Evolutionary conservation across 2,329 filamentous ascomycete genomes (phyloP), one percentile per base, ranked within the genome.

Genomic region (Fusarium subglutinans): DNA sequence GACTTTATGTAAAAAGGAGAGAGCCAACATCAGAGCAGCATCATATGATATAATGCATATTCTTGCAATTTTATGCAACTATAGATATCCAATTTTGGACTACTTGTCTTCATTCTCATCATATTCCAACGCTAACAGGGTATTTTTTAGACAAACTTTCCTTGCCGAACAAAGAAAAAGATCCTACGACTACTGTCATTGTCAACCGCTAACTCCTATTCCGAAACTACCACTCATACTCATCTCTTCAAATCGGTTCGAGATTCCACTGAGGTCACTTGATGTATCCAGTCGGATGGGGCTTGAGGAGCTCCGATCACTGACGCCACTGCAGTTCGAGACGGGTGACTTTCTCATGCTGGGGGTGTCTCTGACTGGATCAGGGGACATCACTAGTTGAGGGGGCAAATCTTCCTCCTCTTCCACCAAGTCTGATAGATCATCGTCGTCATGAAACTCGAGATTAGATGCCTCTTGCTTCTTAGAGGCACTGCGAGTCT

Each of bases 1-100:
- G 96, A 99, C 80, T 99, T 99, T 80, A 97, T 98, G 94, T 96
- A 88, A 72, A 71, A 53, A n/a, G 28, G 12, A 7, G 10, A 51
- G 20, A 26, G n/a, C 9, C 20, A 24, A 6, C 1, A 20, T 18
- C 22, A 24, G 17, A 26, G 14, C 24, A 44, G 22, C 54, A 37
- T 30, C 54, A 37, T 30, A 30, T 51, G 56, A 30, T 37, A 40
- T 7, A 35, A 67, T 53, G 53, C 47, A 43, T 54, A 54, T 41
- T 47, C 28, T 57, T 56, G 35, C 53, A 40, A 37, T 66, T 45
- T 38, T 24, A 37, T 47, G n/a, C 30, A 33, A 28, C 54, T 50
- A 28, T 26, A 18, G 18, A 53, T 6, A 62, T 45, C 51, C 56
- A 66, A 53, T 56, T 48, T 22, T 53, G 43, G 51, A 47, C 44